Evolutionary conservation across 140 eudicot species (phyloP).

Genomic region (Anethum foeniculum): DNA sequence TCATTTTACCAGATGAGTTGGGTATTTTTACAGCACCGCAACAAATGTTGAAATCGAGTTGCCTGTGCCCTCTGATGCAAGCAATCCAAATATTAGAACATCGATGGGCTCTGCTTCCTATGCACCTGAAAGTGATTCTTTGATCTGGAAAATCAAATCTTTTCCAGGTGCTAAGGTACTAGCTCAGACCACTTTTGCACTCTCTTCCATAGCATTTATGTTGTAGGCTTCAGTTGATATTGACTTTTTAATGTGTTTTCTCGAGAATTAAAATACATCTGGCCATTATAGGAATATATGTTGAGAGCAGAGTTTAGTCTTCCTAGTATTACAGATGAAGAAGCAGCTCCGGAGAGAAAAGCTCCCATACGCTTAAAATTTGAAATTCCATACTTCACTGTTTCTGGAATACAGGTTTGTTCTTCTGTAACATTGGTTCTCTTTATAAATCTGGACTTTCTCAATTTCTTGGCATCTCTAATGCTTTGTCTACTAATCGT

Average conservation of each 20-base stretch:
- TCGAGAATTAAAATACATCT: background rate
- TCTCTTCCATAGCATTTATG: slow-evolving; percentile 1
- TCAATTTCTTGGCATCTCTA: background rate
- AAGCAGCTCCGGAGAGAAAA: slow-evolving; percentile 80
- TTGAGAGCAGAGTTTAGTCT: slow-evolving; percentile 89
- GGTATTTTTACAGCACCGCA: slow-evolving; percentile 59
- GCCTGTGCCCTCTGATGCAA: slow-evolving; percentile 84
- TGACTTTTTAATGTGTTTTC: background rate
- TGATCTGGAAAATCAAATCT: slow-evolving; percentile 87
- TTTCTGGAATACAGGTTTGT: slow-evolving; percentile 94
- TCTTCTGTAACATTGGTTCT: background rate
- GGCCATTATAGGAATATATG: slow-evolving; percentile 71
- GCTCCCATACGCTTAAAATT: slow-evolving; percentile 99
- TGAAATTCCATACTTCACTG: slow-evolving; percentile 94
- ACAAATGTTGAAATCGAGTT: slow-evolving; percentile 90
- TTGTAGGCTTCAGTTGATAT: slow-evolving; percentile 6
- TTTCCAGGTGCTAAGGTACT: slow-evolving; percentile 95
- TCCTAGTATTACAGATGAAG: slow-evolving; percentile 86
- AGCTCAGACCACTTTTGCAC: background rate
- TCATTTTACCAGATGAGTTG: slow-evolving; percentile 1
- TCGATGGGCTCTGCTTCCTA: slow-evolving; percentile 94
- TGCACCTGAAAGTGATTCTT: slow-evolving; percentile 91
- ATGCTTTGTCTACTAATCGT: slow-evolving; percentile 6
- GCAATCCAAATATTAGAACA: slow-evolving; percentile 81
- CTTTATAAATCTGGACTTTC: background rate